Evolutionary conservation across 75 land plant species (phyloP), one percentile per base, ranked within the genome.

Genomic region (Azolla pinnata): DNA sequence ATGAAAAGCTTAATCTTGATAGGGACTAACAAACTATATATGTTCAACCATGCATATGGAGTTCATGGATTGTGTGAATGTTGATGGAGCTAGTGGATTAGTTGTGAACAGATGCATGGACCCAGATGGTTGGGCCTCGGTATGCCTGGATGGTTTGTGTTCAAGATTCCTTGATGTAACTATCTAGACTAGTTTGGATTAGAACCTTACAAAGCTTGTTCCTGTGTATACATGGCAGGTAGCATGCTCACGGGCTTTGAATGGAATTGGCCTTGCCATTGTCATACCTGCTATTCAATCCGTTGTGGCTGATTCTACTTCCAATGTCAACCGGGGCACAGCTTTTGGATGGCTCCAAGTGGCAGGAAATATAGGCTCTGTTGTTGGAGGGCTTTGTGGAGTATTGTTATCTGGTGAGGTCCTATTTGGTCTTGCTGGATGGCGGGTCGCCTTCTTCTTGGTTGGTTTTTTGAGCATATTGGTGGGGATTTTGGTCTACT

Each of bases 201-300:
- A n/a, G n/a, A n/a, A n/a, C n/a, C n/a, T n/a, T n/a, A n/a, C n/a
- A n/a, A n/a, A n/a, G n/a, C n/a, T n/a, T n/a, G n/a, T n/a, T n/a
- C n/a, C n/a, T n/a, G n/a, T n/a, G n/a, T n/a, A n/a, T n/a, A n/a
- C n/a, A n/a, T n/a, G n/a, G n/a, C n/a, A 72, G 75, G 48, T 73
- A 12, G 75, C 70, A 10, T 26, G 66, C 8, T 49, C 70, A 28
- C 56, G 75, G 44, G 75, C 70, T 1, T 33, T 73, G 29, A 73
- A 73, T 44, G 75, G 75, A 31, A 25, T 73, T 12, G 75, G 75
- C 12, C 50, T 73, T 24, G 75, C 75, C 12, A 42, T 73, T 32
- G 75, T 73, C 33, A 47, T 73, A n/a, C 75, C 75, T 31, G 69
- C 75, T 10, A 66, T 73, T 18, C 71, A 67, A 32, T 73, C 75